Base-by-base conservation (phyloP, 129 eudicot species). In the Lactuca saligna region DNA sequence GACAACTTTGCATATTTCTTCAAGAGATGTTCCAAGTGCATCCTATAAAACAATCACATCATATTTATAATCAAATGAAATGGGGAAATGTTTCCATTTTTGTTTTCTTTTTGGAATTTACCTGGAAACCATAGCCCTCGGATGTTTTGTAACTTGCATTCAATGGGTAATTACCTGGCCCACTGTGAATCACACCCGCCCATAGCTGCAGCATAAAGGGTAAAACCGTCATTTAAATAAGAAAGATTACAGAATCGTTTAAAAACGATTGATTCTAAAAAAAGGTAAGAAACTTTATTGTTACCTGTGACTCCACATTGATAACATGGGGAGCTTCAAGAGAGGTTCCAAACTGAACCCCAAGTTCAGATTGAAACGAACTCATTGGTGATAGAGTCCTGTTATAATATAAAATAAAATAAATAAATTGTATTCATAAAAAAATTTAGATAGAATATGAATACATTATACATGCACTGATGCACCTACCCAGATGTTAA, bases 301-400 rank as follows among this genome's bases (percentile, higher is more conserved):
- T 10, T 73, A 93, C 97, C 92, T 93, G 98, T 29, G 90, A 82
- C 63, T 89, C 96, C 68, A 78, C 81, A 71, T 93, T 85, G 64
- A 93, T 89, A 59, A 93, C 86, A 70, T 89, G 98, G 39, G 98
- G 98, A 82, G 97, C 96, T 78, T 93, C 96, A 66, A 93, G 78
- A 64, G 81, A 83, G 70, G 87, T 84, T 17, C 97, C 98, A 63
- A 89, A 93, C 31, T 76, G 89, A 66, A 89, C 82, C 32, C 98
- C 98, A 34, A 93, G 95, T 85, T 93, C 98, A 66, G 98, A 93
- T n/a, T 92, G 88, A 59, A 93, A 86, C 34, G 98, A 89, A 74
- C 69, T 70, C 88, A 93, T 73, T 17, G 98, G 98, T 75, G 96
- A 93, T 16, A 93, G 80, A 57, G 96, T 93, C 86, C 98, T 89